A percentile compares a stretch with the other conserved stretches of the same genome.
Conservation (phyloP, 2,329 filamentous ascomycete genomes). For the Metarhizium album region DNA sequence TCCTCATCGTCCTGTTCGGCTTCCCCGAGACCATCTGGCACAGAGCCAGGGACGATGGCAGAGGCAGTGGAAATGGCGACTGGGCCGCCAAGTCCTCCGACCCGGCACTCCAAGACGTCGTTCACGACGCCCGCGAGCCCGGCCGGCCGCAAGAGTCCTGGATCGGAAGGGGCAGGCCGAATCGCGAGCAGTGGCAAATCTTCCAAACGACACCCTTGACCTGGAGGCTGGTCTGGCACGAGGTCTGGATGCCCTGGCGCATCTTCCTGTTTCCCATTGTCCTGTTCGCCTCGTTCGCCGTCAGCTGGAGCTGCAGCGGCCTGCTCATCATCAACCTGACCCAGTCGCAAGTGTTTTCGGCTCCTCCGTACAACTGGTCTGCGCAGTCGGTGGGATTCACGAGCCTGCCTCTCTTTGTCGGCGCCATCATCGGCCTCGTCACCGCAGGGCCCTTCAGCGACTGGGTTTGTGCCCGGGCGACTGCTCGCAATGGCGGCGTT, state of each 20-base stretch:
- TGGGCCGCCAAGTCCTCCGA: background rate
- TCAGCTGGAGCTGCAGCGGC: background rate
- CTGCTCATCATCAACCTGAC: background rate
- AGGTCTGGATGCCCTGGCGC: background rate
- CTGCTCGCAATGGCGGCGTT: background rate
- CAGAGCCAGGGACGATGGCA: background rate
- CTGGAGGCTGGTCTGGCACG: background rate
- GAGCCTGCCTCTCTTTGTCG: background rate
- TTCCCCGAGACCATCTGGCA: background rate
- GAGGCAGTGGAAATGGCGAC: background rate
- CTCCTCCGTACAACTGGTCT: background rate
- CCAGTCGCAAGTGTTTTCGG: background rate
- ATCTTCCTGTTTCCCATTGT: background rate
- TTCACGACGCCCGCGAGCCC: background rate
- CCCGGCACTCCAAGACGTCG: background rate
- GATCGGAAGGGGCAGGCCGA: background rate
- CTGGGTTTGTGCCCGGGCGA: background rate
- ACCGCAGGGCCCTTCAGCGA: background rate
- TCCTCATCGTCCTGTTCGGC: background rate
- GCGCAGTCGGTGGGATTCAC: background rate
- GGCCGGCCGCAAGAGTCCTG: background rate
- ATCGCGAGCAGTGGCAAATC: background rate
- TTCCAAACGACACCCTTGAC: background rate
- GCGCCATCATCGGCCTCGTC: background rate
- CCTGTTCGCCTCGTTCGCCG: background rate